Evolutionary conservation across 1,139 yeast genomes (phyloP), one percentile per base, ranked within the genome.

Genomic region (Blastobotrys indianensis): DNA sequence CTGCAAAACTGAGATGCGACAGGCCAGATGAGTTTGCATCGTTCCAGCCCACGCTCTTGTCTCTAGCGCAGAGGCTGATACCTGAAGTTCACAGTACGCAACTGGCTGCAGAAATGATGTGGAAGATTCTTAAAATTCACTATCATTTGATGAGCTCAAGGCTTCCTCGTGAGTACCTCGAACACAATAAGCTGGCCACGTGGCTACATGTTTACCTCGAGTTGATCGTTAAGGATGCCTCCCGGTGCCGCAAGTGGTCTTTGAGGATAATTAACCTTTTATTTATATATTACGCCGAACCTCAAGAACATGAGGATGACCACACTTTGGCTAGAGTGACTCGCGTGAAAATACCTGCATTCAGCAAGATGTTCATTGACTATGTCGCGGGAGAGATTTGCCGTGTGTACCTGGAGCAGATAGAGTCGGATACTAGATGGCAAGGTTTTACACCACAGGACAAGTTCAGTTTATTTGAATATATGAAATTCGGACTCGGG

Each of bases 201-300:
- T 53, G 56, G 56, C 37, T 52, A 17, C 32, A 44, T 29, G 37
- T 53, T 20, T 53, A 48, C 39, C 11, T 52, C 30, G 32, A 20
- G 28, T 29, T 35, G 16, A 16, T 44, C n/a, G 15, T 36, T 10
- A 47, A 50, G 51, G 33, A 13, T 16, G 4, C 17, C 9, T 33
- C 30, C 12, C 52, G 51, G 40, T 51, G 54, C 38, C 32, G 46
- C 8, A 53, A 53, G 42, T 53, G 56, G 56, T 41, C 54, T 11
- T 34, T 49, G 33, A 41, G 36, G 30, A 46, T 47, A 29, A 42
- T 51, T 32, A 51, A 53, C 36, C 35, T 39, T 23, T 33, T 53
- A 13, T 48, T 50, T 37, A 31, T 51, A 4, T 41, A 49, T 30
- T 45, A 52, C 20, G 42, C 51, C 3, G 12, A 11, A 15, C 15